Conservation (phyloP, 2,329 filamentous ascomycete genomes). For the Colletotrichum orchidophilum region DNA sequence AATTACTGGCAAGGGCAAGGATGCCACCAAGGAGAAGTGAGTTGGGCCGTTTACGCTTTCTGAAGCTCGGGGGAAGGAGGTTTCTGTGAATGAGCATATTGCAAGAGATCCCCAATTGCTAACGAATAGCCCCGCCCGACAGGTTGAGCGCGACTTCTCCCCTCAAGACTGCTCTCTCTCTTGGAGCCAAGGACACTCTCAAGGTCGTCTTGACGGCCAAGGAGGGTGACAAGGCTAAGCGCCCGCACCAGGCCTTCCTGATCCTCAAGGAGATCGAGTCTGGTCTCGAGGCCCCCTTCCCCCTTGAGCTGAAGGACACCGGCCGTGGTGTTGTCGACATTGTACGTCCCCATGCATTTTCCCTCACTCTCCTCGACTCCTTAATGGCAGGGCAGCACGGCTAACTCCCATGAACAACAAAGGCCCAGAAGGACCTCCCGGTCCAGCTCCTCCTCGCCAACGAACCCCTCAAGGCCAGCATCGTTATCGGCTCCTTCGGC, state of each 20-base stretch:
- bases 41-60: slow-evolving; percentile 40
- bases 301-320: slow-evolving; percentile 83
- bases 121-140: background rate
- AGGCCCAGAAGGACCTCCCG: slow-evolving; percentile 92
- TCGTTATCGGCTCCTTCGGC: slow-evolving; percentile 90
- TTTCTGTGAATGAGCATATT: slow-evolving; percentile 32
- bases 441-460: slow-evolving; percentile 77
- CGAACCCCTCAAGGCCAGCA: slow-evolving; percentile 77
- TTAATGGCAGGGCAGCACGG: background rate
- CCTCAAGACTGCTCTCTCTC: slow-evolving; percentile 69
- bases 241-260: slow-evolving; percentile 94
- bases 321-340: slow-evolving; percentile 88
- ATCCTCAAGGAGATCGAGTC: slow-evolving; percentile 76
- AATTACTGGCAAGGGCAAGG: slow-evolving; percentile 72
- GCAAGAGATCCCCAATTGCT: slow-evolving; percentile 5
- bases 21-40: slow-evolving; percentile 73
- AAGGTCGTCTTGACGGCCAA: slow-evolving; percentile 85
- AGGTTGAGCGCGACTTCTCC: slow-evolving; percentile 70
- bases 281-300: slow-evolving; percentile 87
- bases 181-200: slow-evolving; percentile 77
- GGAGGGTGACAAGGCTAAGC: slow-evolving; percentile 80
- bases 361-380: background rate
- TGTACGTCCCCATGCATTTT: too few species aligned
- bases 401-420: slow-evolving; percentile 39
- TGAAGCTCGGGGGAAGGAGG: slow-evolving; percentile 20